Evolutionary conservation across 2,329 filamentous ascomycete species (phyloP), one percentile per base, ranked within the genome.

Genomic region (Arthrobotrys iridis): DNA sequence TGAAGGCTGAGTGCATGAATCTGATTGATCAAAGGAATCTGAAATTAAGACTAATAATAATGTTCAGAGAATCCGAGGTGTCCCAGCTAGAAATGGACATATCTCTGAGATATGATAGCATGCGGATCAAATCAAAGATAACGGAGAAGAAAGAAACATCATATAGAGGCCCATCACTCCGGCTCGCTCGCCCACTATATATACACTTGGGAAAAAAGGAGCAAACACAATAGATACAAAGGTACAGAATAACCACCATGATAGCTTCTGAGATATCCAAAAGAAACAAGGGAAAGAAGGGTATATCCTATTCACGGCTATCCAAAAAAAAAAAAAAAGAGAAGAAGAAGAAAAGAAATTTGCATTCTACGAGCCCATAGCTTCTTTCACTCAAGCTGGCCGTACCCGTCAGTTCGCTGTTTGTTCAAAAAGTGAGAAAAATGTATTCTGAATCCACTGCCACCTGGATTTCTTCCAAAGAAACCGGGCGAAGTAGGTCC

Each of bases 391-490:
- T 68, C 71, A 8, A 75, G 20, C 22, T 75, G 71, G 45, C 68
- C 71, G 37, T 75, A 75, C 28, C 71, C 71, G 30, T 75, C 71
- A n/a, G 63, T 45, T 26, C 71, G 35, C 48, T 75, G 71, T 33
- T 75, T 75, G 22, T 75, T 45, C 26, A 75, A 43, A 37, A 75
- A 59, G 26, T 75, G 63, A 11, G 71, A 75, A 59, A 75, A 75
- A 20, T 75, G 71, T 37, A 75, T 75, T 15, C 71, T 50, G 33
- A 75, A 75, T 40, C 71, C 71, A 48, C 57, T 35, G 2, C 63
- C 63, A 15, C 35, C 57, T 18, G 63, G 55, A n/a, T 64, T 75
- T 30, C 71, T 52, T 4, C 71, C 71, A 50, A 75, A 75, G 48
- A 75, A 68, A 2, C 71, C 71, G 0, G 71, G 71, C 0, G 71